phyloP scores from a whole-genome alignment of 176 grass and related monocot species.

The Ensete glaucum region DNA sequence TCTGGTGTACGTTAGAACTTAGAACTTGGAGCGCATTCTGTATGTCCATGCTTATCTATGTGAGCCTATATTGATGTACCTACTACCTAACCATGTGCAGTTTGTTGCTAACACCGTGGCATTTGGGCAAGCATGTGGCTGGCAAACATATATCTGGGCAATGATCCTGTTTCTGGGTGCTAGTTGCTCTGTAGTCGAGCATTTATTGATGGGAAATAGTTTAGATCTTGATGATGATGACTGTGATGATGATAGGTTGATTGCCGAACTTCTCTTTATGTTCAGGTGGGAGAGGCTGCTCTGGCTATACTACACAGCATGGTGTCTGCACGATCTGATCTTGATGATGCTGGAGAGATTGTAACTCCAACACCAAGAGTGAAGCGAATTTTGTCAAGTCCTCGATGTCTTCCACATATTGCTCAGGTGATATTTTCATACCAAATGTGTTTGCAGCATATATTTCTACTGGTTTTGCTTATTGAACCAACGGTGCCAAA shows the following conservation, averaged over 20 bases:
- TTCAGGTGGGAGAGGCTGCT: constrained; percentile 78
- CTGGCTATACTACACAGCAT: constrained; percentile 86
- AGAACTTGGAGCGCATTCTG: no score
- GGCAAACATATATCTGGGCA: no score
- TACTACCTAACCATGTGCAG: no score
- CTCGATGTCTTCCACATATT: constrained; percentile 96
- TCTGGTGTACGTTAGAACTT: no score
- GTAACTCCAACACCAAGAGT: constrained; percentile 96
- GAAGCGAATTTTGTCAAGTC: constrained; percentile 86
- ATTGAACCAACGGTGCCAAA: no score
- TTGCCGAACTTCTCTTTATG: neutral
- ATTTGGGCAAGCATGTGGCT: no score
- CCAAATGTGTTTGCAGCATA: neutral
- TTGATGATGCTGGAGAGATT: constrained; percentile 97
- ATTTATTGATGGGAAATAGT: no score
- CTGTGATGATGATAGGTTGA: neutral
- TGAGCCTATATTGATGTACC: no score
- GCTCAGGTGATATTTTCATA: constrained; percentile 42
- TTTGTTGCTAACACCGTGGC: no score
- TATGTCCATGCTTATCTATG: no score
- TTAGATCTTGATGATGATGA: neutral
- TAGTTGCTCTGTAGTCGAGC: no score
- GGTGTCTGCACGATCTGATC: constrained; percentile 94
- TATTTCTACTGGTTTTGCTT: neutral
- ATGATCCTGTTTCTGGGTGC: no score